phyloP scores from a whole-genome alignment of 345 rosid species.

The Bretschneidera sinensis region DNA sequence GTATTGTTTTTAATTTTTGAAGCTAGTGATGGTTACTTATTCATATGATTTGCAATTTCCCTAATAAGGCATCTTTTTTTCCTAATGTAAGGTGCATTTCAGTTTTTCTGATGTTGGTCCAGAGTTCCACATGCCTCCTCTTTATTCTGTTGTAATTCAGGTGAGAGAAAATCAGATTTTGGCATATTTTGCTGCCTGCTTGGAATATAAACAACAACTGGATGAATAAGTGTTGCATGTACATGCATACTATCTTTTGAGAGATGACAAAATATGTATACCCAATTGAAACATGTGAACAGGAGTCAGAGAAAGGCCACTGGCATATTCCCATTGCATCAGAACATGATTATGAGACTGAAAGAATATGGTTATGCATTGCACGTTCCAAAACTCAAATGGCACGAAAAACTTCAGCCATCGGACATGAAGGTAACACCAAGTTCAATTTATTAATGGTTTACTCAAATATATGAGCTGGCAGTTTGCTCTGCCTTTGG shows the following conservation, averaged over 20 bases:
- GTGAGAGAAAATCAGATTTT: slow-evolving; percentile 20
- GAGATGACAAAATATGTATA: not conserved
- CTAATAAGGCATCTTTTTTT: not conserved
- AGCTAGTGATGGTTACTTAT: not conserved
- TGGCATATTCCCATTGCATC: slow-evolving; percentile 65
- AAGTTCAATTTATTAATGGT: not conserved
- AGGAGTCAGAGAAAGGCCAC: slow-evolving; percentile 68
- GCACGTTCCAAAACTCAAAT: slow-evolving; percentile 26
- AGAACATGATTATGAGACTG: slow-evolving; percentile 34
- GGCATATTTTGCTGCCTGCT: slow-evolving; percentile 2
- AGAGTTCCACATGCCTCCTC: slow-evolving; percentile 56
- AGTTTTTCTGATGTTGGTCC: slow-evolving; percentile 47
- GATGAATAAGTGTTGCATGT: not conserved
- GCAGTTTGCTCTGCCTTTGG: not conserved
- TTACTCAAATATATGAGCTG: slow-evolving; percentile 1
- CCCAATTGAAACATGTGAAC: slow-evolving; percentile 9
- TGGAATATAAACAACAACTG: not conserved
- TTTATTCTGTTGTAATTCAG: slow-evolving; percentile 61
- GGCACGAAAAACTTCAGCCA: slow-evolving; percentile 13
- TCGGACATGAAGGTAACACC: slow-evolving; percentile 36
- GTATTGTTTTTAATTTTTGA: not conserved
- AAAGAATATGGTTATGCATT: slow-evolving; percentile 53
- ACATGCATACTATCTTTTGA: not conserved
- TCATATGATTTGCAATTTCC: not conserved
- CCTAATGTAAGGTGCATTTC: slow-evolving; percentile 45